Conservation (phyloP, 2,329 filamentous ascomycete genomes). For the Cladosporium colombiae region DNA sequence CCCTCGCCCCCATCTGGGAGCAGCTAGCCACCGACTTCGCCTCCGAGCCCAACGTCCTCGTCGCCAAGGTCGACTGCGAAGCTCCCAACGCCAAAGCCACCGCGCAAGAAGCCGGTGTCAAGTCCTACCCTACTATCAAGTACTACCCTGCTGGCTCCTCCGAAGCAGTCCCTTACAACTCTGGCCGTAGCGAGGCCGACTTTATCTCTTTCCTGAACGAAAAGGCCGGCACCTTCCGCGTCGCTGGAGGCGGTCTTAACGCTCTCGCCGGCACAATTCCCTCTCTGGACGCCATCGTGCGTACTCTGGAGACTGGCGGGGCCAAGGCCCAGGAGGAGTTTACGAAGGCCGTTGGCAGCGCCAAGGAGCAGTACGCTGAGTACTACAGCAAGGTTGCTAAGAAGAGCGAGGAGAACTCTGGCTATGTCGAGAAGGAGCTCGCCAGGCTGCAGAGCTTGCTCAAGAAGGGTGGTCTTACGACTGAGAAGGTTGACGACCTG, state of each 20-base stretch:
- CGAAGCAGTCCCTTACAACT: conserved; percentile 69
- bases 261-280: conserved; percentile 78
- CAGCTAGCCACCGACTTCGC: conserved; percentile 78
- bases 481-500: conserved; percentile 85
- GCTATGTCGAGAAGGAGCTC: conserved; percentile 83
- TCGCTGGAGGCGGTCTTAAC: conserved; percentile 77
- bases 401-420: conserved; percentile 77
- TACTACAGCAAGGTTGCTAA: conserved; percentile 93
- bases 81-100: conserved; percentile 78
- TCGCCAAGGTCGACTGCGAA: conserved; percentile 96
- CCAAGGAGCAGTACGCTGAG: conserved; percentile 81
- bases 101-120: conserved; percentile 73
- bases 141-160: conserved; percentile 88
- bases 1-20: conserved; percentile 87
- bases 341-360: conserved; percentile 66
- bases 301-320: conserved; percentile 65
- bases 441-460: conserved; percentile 76
- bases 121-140: conserved; percentile 94
- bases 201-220: conserved; percentile 82
- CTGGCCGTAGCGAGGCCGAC: conserved; percentile 73
- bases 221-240: conserved; percentile 84
- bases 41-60: conserved; percentile 73
- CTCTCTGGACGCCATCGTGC: conserved; percentile 72
- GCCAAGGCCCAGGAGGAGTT: conserved; percentile 70
- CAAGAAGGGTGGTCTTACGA: conserved; percentile 80